Evolutionary conservation across 768 basidiomycete genomes (phyloP), one percentile per base, ranked within the genome.

Genomic region (Cantharellus anzutake): DNA sequence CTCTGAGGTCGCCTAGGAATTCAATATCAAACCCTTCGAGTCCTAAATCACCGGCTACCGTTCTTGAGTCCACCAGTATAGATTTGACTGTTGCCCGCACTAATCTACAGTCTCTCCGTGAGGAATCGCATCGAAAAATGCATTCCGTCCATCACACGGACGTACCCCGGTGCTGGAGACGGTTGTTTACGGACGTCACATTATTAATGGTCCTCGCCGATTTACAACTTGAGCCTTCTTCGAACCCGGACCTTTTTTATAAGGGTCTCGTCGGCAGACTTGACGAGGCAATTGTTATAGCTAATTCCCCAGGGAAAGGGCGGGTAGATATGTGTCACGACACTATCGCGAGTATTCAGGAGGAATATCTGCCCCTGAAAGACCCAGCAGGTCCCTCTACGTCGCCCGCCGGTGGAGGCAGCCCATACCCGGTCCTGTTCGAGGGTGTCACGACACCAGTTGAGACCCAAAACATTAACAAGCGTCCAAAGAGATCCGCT

Each of bases 201-300:
- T 37, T 55, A 37, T 37, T 55, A 7, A 11, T 55, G 11, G 52
- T 55, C 7, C 38, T 55, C 14, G 52, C 52, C 11, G 7, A 11
- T 7, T 37, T 55, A 7, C 11, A 11, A 7, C 11, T 11, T 7
- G 7, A 55, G 11, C 11, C 7, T 11, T 7, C 14, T 55, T 7
- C 11, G 7, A 37, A 7, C 11, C 11, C 11, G 44, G 52, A 55
- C 38, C 11, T 14, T 7, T 48, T 48, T 48, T 55, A 55, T 37
- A 55, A 55, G 35, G 11, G 35, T 55, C 35, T 11, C 11, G 35
- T 55, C 35, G 52, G 52, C 52, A 55, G 14, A 37, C 42, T 97
- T 35, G 96, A 99, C 67, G 76, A 74, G 63, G 83, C 84, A 1
- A 82, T 97, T 63, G 81, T 98, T 62, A 75, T 93, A 56, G 83